Percentiles rank a stretch among this genome's conserved stretches.
Evolutionary conservation across 2,329 filamentous ascomycete species (phyloP).

Genomic region (Dendrostoma leiphaemia): DNA sequence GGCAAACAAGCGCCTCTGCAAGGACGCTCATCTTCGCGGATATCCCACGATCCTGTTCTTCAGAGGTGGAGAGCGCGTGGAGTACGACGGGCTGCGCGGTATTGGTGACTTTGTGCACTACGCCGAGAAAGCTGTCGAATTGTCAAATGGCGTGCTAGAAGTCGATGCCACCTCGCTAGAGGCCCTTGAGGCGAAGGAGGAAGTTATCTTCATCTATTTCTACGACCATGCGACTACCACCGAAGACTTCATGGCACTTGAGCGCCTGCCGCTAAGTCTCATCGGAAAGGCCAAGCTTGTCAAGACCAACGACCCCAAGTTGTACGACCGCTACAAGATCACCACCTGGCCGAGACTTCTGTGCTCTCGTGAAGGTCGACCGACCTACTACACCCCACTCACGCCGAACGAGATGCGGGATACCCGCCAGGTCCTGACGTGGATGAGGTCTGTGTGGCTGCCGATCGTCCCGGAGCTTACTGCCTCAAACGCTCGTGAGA

Average conservation of each 20-base stretch:
- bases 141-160: slow-evolving; percentile 74
- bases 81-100: slow-evolving; percentile 89
- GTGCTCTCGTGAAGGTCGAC: slow-evolving; percentile 83
- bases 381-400: slow-evolving; percentile 85
- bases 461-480: slow-evolving; percentile 94
- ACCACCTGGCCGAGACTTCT: slow-evolving; percentile 94
- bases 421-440: slow-evolving; percentile 72
- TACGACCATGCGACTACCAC: slow-evolving; percentile 92
- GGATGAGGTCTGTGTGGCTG: slow-evolving; percentile 97
- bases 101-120: slow-evolving; percentile 87
- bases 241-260: slow-evolving; percentile 87
- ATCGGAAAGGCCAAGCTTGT: slow-evolving; percentile 86
- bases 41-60: slow-evolving; percentile 94
- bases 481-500: slow-evolving; percentile 84
- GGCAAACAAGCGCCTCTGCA: slow-evolving; percentile 80
- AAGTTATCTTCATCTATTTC: slow-evolving; percentile 96
- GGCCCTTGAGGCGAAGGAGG: slow-evolving; percentile 84
- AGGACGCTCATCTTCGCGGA: slow-evolving; percentile 74
- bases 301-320: slow-evolving; percentile 76
- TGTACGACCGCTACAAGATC: slow-evolving; percentile 87
- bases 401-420: slow-evolving; percentile 93
- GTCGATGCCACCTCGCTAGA: slow-evolving; percentile 76
- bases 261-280: slow-evolving; percentile 80
- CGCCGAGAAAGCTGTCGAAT: slow-evolving; percentile 79
- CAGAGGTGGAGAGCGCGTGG: slow-evolving; percentile 84